A percentile compares a stretch with the other conserved stretches of the same genome.
Evolutionary conservation across 192 early-diverging fungal species (phyloP).

Genomic region (Umbelopsis isabellina): DNA sequence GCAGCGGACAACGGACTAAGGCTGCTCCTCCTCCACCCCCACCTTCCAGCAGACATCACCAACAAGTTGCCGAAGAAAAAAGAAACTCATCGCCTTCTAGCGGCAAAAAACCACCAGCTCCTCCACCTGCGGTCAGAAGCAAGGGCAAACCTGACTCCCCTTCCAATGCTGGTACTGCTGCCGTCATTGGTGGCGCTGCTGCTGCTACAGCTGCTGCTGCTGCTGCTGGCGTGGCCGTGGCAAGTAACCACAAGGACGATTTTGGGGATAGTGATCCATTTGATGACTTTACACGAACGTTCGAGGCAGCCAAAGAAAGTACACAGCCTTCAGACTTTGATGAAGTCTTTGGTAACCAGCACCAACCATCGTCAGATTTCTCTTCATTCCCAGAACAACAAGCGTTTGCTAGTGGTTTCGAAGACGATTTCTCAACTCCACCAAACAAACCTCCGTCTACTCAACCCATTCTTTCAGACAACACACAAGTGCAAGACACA

Average conservation of each 20-base stretch:
- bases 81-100: neutral
- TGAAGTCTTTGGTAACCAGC: conserved; percentile 14
- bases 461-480: neutral
- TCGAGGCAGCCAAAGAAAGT: conserved; percentile 11
- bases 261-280: conserved; percentile 12
- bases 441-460: neutral
- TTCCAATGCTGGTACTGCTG: neutral
- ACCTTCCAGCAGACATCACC: conserved; percentile 14
- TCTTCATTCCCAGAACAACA: conserved; percentile 10
- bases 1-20: neutral
- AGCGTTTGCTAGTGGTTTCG: neutral
- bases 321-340: neutral
- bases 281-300: conserved; percentile 13
- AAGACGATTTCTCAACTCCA: conserved; percentile 1
- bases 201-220: neutral
- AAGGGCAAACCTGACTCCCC: conserved; percentile 5
- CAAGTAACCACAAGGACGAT: neutral
- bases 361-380: neutral
- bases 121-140: neutral
- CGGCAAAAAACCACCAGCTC: conserved; percentile 6
- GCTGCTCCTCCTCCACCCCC: conserved; percentile 14
- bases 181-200: neutral
- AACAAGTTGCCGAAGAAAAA: neutral
- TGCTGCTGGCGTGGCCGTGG: neutral
- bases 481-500: neutral